Percentiles rank a stretch among this genome's conserved stretches.
These are phyloP conservation scores for Exophiala dermatitidis DNA, from an alignment of 2,329 filamentous ascomycete species.

Conservation along the genomic window DNA sequence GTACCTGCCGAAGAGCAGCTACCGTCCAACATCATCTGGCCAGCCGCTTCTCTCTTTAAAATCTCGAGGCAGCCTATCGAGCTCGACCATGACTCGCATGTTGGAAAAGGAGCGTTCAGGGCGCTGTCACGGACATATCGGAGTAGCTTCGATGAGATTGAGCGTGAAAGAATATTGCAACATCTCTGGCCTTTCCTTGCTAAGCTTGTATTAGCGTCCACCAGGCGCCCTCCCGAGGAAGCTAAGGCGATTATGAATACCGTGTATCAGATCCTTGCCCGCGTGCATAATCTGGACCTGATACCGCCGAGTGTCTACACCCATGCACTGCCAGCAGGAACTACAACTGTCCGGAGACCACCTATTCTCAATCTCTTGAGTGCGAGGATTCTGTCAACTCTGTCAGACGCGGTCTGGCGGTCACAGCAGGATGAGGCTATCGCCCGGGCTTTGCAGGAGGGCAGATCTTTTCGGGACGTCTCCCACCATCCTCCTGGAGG, in stretches of 20 bases:
- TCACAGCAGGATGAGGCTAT: slow-evolving; percentile 36
- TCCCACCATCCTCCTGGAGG: slow-evolving; percentile 34
- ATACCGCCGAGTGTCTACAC: slow-evolving; percentile 41
- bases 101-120: slow-evolving; percentile 1
- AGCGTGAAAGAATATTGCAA: slow-evolving; percentile 9
- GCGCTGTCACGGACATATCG: neutral
- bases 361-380: slow-evolving; percentile 41
- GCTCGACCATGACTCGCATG: slow-evolving; percentile 6
- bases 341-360: slow-evolving; percentile 34
- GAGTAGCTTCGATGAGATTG: neutral
- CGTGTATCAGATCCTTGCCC: slow-evolving; percentile 40
- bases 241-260: slow-evolving; percentile 38
- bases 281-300: slow-evolving; percentile 39
- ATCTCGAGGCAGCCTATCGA: slow-evolving; percentile 31
- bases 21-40: slow-evolving; percentile 31
- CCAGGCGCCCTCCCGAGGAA: slow-evolving; percentile 32
- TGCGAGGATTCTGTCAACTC: slow-evolving; percentile 40
- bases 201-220: slow-evolving; percentile 37
- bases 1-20: slow-evolving; percentile 18
- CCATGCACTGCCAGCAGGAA: slow-evolving; percentile 29
- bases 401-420: slow-evolving; percentile 43
- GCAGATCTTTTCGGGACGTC: slow-evolving; percentile 23
- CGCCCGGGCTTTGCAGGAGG: slow-evolving; percentile 33
- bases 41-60: slow-evolving; percentile 21
- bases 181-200: slow-evolving; percentile 15